phyloP scores from a whole-genome alignment of 192 early-diverging fungal genomes.

The Pilobolus umbonatus region DNA sequence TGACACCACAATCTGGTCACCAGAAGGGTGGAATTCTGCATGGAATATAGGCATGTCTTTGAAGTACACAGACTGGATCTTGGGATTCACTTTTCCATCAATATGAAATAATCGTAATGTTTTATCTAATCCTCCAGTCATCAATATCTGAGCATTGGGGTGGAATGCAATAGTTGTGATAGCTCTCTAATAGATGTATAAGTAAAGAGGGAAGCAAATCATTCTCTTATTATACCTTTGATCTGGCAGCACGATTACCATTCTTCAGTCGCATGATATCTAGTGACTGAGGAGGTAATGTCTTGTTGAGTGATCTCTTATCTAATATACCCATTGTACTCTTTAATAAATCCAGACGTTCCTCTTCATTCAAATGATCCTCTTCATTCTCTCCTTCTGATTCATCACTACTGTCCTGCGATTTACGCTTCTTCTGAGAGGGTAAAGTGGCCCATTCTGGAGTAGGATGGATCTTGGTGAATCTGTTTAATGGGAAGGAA shows the following conservation, averaged over 20 bases:
- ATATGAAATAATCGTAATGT: constrained; percentile 88
- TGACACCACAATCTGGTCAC: constrained; percentile 67
- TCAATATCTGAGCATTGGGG: constrained; percentile 78
- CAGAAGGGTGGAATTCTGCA: constrained; percentile 73
- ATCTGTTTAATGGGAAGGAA: constrained; percentile 36
- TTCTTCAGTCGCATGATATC: constrained; percentile 68
- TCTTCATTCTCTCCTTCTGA: constrained; percentile 40
- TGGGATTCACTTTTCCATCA: constrained; percentile 89
- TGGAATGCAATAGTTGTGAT: constrained; percentile 80
- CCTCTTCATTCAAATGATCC: constrained; percentile 35
- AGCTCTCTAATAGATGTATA: constrained; percentile 40
- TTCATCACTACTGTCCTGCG: constrained; percentile 25
- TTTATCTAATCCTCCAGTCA: constrained; percentile 87
- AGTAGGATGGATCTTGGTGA: constrained; percentile 76
- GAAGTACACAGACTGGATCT: constrained; percentile 85
- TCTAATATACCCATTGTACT: constrained; percentile 43
- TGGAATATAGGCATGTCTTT: constrained; percentile 82
- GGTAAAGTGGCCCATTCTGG: constrained; percentile 82
- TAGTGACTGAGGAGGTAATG: constrained; percentile 51
- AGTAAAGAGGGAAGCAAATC: constrained; percentile 25
- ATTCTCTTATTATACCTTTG: constrained; percentile 12
- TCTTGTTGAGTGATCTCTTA: constrained; percentile 9
- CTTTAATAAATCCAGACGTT: constrained; percentile 41
- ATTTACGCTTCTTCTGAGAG: constrained; percentile 35
- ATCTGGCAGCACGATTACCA: constrained; percentile 59